Evolutionary conservation across 2,329 filamentous ascomycete genomes (phyloP), one percentile per base, ranked within the genome.

Genomic region (Monosporascus sp.): DNA sequence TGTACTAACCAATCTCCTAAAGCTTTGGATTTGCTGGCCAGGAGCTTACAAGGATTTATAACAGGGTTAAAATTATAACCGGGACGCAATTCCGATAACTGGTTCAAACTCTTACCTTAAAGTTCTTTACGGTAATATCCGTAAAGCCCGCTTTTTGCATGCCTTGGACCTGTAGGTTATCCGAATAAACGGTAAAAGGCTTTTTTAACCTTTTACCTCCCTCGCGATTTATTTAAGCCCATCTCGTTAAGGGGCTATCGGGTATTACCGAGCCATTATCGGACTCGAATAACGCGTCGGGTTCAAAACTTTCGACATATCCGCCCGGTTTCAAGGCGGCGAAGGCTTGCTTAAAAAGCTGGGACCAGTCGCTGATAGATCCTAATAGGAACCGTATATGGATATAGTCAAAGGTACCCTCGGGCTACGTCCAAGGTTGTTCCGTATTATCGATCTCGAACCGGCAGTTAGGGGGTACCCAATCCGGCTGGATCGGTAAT

Each of bases 361-460:
- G 22, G 25, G 18, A 22, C 2, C 47, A 77, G 57, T 81, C 69
- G 14, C 66, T 62, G 47, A 81, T 73, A 48, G 72, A 71, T 17
- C 70, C 73, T 9, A 68, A 68, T 65, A 81, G 70, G 37, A 75
- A 68, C 24, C 78, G 71, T 36, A 70, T 65, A 60, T 81, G 77
- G 49, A 82, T 73, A 53, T 74, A 73, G 62, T 81, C 77, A 61
- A 79, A 81, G 55, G 76, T 65, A 2, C 69, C 64, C 55, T 74
- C 76, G 3, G 59, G 51, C 14, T 18, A 45, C 11, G 51, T 49
- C 79, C 79, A 83, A 8, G 73, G 67, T 51, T 77, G 70, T 58
- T 80, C 74, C 8, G 76, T 70, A 58, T 82, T 78, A 56, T 81
- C 78, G 17, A 82, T 69, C 47, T 79, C 63, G 63, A 81, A 81